Conservation (phyloP, 2,329 filamentous ascomycete genomes). For the Stemphylium vesicarium region DNA sequence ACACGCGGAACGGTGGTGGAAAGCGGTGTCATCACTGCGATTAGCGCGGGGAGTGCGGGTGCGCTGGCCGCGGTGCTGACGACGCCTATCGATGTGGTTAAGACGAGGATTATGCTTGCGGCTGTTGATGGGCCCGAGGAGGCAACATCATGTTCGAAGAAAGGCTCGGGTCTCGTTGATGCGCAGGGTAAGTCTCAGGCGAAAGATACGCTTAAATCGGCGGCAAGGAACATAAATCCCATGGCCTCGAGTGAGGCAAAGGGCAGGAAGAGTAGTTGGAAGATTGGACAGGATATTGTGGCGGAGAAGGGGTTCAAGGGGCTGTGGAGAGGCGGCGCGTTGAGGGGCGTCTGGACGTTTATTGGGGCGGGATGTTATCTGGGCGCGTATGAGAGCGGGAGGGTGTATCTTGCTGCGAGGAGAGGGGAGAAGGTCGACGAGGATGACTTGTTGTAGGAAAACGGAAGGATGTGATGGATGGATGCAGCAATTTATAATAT, state of each 20-base stretch:
- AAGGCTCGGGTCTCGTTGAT: background rate
- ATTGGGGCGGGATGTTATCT: constrained; percentile 84
- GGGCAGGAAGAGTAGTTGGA: constrained; percentile 53
- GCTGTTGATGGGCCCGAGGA: constrained; percentile 28
- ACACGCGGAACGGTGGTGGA: constrained; percentile 62
- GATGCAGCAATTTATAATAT: too few relatives aligned
- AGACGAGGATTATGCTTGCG: constrained; percentile 85
- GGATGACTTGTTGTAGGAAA: constrained; percentile 30
- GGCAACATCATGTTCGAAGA: background rate
- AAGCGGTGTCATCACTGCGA: constrained; percentile 72
- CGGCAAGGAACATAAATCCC: background rate
- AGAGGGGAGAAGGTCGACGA: constrained; percentile 52
- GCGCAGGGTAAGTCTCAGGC: background rate
- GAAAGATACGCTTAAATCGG: background rate
- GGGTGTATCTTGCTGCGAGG: constrained; percentile 58
- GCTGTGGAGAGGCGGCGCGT: constrained; percentile 75
- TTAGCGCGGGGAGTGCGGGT: constrained; percentile 76
- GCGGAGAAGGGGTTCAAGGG: constrained; percentile 72
- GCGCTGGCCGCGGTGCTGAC: constrained; percentile 79
- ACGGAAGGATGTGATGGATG: background rate
- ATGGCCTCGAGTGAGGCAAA: background rate
- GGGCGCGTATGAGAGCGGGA: constrained; percentile 82
- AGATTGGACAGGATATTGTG: constrained; percentile 70
- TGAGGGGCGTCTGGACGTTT: constrained; percentile 81
- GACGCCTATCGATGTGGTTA: constrained; percentile 87